These are phyloP conservation scores for Paecilomyces fulvus DNA, from an alignment of 2,329 filamentous ascomycete species.

Conservation along the genomic window DNA sequence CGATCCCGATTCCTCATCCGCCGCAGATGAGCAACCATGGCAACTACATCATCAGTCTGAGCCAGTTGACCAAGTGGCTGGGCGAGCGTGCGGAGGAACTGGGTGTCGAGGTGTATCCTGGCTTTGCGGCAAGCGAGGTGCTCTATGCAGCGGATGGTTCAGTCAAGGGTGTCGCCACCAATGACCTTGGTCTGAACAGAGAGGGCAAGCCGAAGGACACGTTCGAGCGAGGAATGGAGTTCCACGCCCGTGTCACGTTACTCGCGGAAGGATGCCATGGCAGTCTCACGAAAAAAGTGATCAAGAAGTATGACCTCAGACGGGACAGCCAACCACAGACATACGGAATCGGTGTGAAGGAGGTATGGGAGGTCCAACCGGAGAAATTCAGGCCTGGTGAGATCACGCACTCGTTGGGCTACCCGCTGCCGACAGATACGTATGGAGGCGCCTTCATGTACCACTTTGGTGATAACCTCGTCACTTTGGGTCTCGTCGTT, in stretches of 20 bases:
- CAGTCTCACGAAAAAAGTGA: conserved; percentile 87
- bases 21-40: conserved; percentile 98
- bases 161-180: conserved; percentile 90
- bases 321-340: conserved; percentile 88
- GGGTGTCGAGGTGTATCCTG: conserved; percentile 92
- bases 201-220: conserved; percentile 78
- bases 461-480: conserved; percentile 95
- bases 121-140: conserved; percentile 89
- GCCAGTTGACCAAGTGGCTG: conserved; percentile 92
- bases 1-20: conserved; percentile 75
- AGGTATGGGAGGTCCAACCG: conserved; percentile 93
- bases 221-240: conserved; percentile 97
- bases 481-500: conserved; percentile 83
- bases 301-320: conserved; percentile 86
- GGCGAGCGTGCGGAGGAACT: conserved; percentile 93
- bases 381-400: conserved; percentile 85
- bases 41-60: conserved; percentile 94
- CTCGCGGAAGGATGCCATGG: conserved; percentile 95
- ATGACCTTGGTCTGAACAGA: conserved; percentile 78
- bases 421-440: conserved; percentile 76
- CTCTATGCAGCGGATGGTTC: conserved; percentile 79
- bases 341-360: conserved; percentile 89
- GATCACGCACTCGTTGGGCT: conserved; percentile 85
- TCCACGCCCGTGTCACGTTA: conserved; percentile 83
- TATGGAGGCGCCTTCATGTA: conserved; percentile 99